Evolutionary conservation across 352 stramenopile species (phyloP), one percentile per base, ranked within the genome.

Genomic region (Labyrinthula sp.): DNA sequence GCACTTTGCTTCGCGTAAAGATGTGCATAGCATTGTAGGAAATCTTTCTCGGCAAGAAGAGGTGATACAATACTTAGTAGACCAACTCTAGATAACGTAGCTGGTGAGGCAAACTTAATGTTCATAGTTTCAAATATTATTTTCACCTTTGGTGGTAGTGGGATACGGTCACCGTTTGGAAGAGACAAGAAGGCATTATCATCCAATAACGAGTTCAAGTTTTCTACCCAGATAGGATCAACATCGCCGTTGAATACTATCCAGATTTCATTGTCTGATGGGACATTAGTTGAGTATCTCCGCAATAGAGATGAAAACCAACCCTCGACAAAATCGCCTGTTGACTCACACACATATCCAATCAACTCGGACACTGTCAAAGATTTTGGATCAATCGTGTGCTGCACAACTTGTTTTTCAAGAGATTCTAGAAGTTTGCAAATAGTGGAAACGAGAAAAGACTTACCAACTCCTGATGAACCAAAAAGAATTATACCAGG

Each of bases 81-180:
- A 1, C 82, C 83, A 75, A 91, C 91, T 45, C 83, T 66, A 8
- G 77, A 92, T 30, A 95, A 82, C 0, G 83, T 95, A n/a, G 83
- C 84, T 0, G 83, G 83, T 1, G 79, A 93, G 5, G 83, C 83
- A 38, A 90, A 92, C 0, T 65, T 62, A 3, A 94, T 56, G 49
- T 95, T 79, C 43, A 93, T 76, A 10, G 80, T 93, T 59, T 95
- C 84, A 39, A 95, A 94, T 0, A 93, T 57, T 45, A 95, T 93
- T 50, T 94, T 94, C 23, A 94, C 74, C 57, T 94, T 94, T 0
- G 66, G 56, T 0, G 77, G 77, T 47, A 95, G 91, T 59, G 71
- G 82, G 48, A 95, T 94, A 15, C 83, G 73, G 45, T 95, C 83
- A 26, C 83, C 83, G 38, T 92, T 95, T 1, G 83, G 82, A 30